Evolutionary conservation across 805 yeast genomes (phyloP).

Genomic region (Kluyveromyces starmeri): DNA sequence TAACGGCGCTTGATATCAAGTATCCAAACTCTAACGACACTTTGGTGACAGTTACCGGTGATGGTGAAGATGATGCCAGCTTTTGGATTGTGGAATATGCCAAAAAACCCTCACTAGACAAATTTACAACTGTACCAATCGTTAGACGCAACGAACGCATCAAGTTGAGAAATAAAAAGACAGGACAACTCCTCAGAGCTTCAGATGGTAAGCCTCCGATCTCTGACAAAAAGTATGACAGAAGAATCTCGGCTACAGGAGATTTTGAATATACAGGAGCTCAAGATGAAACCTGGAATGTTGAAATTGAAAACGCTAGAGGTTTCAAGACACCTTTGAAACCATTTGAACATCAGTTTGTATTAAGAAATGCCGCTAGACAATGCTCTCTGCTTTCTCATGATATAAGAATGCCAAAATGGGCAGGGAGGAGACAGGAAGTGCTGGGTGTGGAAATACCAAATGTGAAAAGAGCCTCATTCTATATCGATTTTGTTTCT

Average conservation of each 20-base stretch:
- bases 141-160: slow-evolving; percentile 49
- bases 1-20: slow-evolving; percentile 63
- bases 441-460: slow-evolving; percentile 79
- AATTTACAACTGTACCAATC: slow-evolving; percentile 18
- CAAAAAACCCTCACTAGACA: slow-evolving; percentile 19
- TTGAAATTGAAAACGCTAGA: slow-evolving; percentile 37
- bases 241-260: slow-evolving; percentile 71
- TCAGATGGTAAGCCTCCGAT: slow-evolving; percentile 72
- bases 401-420: slow-evolving; percentile 60
- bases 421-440: slow-evolving; percentile 84
- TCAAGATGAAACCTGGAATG: slow-evolving; percentile 58
- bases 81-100: slow-evolving; percentile 58
- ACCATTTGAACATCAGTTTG: slow-evolving; percentile 40
- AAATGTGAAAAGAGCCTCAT: slow-evolving; percentile 52
- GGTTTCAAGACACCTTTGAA: slow-evolving; percentile 19
- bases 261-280: slow-evolving; percentile 55
- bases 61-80: slow-evolving; percentile 51
- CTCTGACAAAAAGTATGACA: slow-evolving; percentile 82
- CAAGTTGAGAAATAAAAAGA: slow-evolving; percentile 58
- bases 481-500: slow-evolving; percentile 60
- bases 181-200: slow-evolving; percentile 63
- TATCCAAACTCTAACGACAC: slow-evolving; percentile 70
- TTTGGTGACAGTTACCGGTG: slow-evolving; percentile 67
- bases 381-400: slow-evolving; percentile 72
- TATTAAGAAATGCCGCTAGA: slow-evolving; percentile 55